phyloP scores from a whole-genome alignment of 768 basidiomycete genomes.

The Psilocybe azurescens region DNA sequence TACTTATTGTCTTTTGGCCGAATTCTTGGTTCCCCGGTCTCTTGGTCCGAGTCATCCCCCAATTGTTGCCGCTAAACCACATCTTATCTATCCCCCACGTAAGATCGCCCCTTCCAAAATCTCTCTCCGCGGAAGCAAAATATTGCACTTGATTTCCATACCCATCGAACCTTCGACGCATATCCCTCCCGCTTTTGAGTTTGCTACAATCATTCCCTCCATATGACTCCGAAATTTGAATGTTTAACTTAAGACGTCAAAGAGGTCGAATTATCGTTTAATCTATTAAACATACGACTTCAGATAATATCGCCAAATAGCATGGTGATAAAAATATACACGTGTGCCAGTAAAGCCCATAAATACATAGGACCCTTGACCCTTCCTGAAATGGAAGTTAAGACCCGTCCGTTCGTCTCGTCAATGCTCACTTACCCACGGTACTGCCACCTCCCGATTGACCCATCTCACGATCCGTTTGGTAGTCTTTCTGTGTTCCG shows the following conservation, averaged over 20 bases:
- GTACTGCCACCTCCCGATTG: conserved; percentile 19
- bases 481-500: conserved; percentile 2
- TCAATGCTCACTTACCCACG: conserved; percentile 9
- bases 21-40: conserved; percentile 30
- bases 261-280: conserved; percentile 3
- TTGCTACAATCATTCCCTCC: not conserved
- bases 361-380: conserved; percentile 34
- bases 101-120: conserved; percentile 29
- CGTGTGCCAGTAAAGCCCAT: conserved; percentile 21
- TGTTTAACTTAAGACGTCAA: not conserved
- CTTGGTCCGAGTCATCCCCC: conserved; percentile 37
- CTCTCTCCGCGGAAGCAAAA: conserved; percentile 26
- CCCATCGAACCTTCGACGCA: not conserved
- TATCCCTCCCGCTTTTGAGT: conserved; percentile 4
- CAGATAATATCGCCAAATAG: conserved; percentile 10
- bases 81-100: conserved; percentile 32
- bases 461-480: conserved; percentile 19
- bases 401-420: conserved; percentile 36
- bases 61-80: conserved; percentile 32
- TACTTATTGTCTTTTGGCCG: conserved; percentile 51
- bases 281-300: conserved; percentile 18
- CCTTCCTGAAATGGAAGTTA: conserved; percentile 35
- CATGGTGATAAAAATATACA: conserved; percentile 28
- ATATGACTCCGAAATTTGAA: not conserved
- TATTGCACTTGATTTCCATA: conserved; percentile 4